Evolutionary conservation across 169 alveolate species (phyloP).

Genomic region (Plasmodium falciparum): DNA sequence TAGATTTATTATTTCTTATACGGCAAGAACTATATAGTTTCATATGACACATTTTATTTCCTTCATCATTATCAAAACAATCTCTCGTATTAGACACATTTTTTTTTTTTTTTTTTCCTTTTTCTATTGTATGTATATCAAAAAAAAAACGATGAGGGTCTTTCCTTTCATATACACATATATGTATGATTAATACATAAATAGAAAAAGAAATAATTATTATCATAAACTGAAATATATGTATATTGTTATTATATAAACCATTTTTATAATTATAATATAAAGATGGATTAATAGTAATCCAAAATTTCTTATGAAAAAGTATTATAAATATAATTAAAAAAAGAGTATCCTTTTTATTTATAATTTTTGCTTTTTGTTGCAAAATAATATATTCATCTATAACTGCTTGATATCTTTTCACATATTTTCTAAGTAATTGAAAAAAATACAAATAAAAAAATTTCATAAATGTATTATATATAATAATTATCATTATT

Average conservation of each 20-base stretch:
- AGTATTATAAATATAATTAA: constrained; percentile 35
- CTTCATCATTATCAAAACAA: background rate
- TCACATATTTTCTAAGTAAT: constrained; percentile 34
- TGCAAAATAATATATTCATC: constrained; percentile 4
- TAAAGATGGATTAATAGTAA: constrained; percentile 17
- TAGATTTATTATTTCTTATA: background rate
- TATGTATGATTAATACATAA: constrained; percentile 41
- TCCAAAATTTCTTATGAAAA: constrained; percentile 42
- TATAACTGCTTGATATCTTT: constrained; percentile 2
- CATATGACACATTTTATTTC: background rate
- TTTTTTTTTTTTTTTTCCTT: background rate
- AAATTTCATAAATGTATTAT: constrained; percentile 44
- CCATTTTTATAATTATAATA: constrained; percentile 35
- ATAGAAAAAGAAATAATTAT: constrained; percentile 28
- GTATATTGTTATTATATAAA: constrained; percentile 52
- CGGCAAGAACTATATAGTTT: background rate
- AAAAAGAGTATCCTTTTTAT: constrained; percentile 26
- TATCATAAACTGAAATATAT: constrained; percentile 39
- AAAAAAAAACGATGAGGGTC: background rate
- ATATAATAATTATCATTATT: constrained; percentile 46
- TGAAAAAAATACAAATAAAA: constrained; percentile 16
- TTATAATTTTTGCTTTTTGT: constrained; percentile 1
- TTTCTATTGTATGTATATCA: background rate
- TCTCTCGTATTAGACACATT: background rate
- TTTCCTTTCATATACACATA: constrained; percentile 29